These are phyloP conservation scores for Penicillium sp. DNA, from an alignment of 2,329 filamentous ascomycete genomes.

Conservation along the genomic window DNA sequence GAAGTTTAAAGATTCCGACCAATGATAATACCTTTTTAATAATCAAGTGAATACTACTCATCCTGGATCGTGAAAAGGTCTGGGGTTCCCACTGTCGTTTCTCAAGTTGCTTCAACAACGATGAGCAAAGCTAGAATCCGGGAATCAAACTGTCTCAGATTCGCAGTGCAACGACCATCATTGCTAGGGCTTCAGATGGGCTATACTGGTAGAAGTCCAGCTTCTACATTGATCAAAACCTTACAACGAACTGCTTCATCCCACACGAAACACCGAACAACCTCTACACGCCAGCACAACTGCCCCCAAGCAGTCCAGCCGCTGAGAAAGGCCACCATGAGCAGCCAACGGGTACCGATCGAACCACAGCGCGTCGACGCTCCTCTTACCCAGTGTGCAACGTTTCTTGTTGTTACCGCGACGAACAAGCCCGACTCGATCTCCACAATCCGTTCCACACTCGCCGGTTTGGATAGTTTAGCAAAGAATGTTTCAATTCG, in stretches of 20 bases:
- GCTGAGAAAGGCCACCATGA: constrained; percentile 15
- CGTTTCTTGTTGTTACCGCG: constrained; percentile 57
- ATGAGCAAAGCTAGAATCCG: background rate
- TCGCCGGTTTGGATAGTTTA: constrained; percentile 52
- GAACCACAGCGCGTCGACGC: constrained; percentile 54
- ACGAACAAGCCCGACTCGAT: constrained; percentile 41
- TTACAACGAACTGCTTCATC: background rate
- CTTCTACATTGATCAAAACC: background rate
- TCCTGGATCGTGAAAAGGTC: background rate
- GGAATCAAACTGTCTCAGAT: background rate
- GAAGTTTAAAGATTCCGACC: background rate
- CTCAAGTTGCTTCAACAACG: background rate
- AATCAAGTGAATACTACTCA: background rate
- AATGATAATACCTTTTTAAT: background rate
- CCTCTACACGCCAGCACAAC: background rate
- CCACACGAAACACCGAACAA: background rate
- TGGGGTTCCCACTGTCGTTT: background rate
- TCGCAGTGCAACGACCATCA: background rate
- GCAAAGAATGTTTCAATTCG: constrained; percentile 60
- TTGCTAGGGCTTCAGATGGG: background rate
- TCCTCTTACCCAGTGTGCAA: constrained; percentile 57
- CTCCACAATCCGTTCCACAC: constrained; percentile 48
- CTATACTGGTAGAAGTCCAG: background rate
- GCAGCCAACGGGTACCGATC: constrained; percentile 33
- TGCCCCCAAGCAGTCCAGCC: background rate